Evolutionary conservation across 345 rosid genomes (phyloP), one percentile per base, ranked within the genome.

Genomic region (Excoecaria agallocha): DNA sequence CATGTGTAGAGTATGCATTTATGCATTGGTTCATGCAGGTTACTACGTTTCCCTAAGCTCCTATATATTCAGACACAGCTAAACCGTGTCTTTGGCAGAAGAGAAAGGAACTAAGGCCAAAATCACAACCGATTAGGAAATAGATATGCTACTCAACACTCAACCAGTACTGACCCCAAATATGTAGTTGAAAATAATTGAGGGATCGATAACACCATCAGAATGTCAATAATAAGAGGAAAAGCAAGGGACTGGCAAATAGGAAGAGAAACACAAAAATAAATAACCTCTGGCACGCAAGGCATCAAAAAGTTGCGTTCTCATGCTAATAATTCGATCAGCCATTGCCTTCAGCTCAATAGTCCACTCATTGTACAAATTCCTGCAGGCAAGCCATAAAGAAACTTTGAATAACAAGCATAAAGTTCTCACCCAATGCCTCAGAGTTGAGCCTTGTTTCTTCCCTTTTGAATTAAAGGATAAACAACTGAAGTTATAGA

Each of bases 261-360:
- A 38, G 74, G 62, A 25, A 38, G 49, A 50, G 45, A 70, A 57
- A 48, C 12, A 67, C 49, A 39, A 76, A 22, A 64, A 50, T 56
- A 55, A 46, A n/a, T 66, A 74, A 84, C 90, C 90, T 84, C 80
- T 84, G 71, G 80, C 78, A 45, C 43, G 70, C 71, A 87, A 69
- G 17, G 85, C 87, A 50, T 76, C 77, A 76, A 69, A 78, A 30
- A 87, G 79, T 72, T 81, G 81, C 46, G 58, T 76, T 45, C 90
- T 86, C 83, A 81, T 74, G 80, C 68, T 73, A 56, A 81, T 76
- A 19, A 87, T 69, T 37, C 90, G 85, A 55, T 78, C 78, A 20
- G 80, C 74, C 90, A 87, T 83, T 39, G 70, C 73, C 81, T 78
- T 85, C 83, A 87, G 41, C 81, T 87, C 90, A 12, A 68, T 48